These are phyloP conservation scores for Plasmopara viticola DNA, from an alignment of 352 stramenopile genomes.

Conservation along the genomic window DNA sequence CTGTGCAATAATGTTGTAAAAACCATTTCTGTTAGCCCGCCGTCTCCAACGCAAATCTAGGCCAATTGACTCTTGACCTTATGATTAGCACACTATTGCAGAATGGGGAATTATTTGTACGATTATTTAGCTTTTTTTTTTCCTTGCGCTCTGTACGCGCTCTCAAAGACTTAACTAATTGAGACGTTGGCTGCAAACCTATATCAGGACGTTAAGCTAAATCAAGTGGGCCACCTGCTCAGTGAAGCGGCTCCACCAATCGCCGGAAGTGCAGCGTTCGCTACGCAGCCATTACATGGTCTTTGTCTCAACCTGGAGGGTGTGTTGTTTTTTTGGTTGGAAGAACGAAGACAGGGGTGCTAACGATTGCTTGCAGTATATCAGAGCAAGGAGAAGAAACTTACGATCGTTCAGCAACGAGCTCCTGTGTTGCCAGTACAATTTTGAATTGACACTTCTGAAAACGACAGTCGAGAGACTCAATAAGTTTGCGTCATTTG, in stretches of 20 bases:
- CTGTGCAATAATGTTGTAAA: slow-evolving; percentile 2
- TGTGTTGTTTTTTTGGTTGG: slow-evolving; percentile 18
- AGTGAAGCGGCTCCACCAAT: slow-evolving; percentile 56
- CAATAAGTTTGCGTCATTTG: slow-evolving; percentile 3
- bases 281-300: slow-evolving; percentile 27
- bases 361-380: slow-evolving; percentile 42
- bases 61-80: slow-evolving; percentile 72
- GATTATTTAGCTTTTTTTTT: slow-evolving; percentile 1
- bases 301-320: slow-evolving; percentile 78
- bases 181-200: slow-evolving; percentile 2
- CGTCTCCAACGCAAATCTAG: slow-evolving; percentile 77
- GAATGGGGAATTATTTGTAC: slow-evolving; percentile 39
- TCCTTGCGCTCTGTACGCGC: neutral
- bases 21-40: slow-evolving; percentile 36
- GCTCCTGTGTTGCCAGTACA: slow-evolving; percentile 41
- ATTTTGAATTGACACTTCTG: neutral
- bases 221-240: slow-evolving; percentile 53
- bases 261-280: slow-evolving; percentile 48
- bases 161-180: slow-evolving; percentile 6
- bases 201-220: slow-evolving; percentile 33
- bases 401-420: slow-evolving; percentile 76
- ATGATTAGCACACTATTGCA: slow-evolving; percentile 68
- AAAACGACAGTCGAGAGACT: neutral
- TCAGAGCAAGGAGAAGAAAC: slow-evolving; percentile 45
- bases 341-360: neutral